Evolutionary conservation across 164 flowering plant genomes (phyloP).

Genomic region (Nymphaea colorata): DNA sequence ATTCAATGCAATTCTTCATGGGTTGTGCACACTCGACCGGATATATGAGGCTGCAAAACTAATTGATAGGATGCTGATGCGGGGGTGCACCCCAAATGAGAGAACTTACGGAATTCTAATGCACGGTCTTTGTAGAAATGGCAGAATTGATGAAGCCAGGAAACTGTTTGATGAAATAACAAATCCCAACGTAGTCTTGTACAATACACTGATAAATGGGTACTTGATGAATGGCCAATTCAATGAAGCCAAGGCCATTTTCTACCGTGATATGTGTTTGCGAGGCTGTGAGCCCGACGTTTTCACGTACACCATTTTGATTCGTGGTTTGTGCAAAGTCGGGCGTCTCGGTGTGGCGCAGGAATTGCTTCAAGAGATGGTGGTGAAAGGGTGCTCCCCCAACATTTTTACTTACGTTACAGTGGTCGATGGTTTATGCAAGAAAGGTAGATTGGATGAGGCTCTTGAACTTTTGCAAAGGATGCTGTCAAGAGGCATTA

Average conservation of each 20-base stretch:
- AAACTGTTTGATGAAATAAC: slow-evolving; percentile 47
- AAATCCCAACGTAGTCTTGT: slow-evolving; percentile 40
- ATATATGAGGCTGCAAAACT: slow-evolving; percentile 61
- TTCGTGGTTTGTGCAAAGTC: slow-evolving; percentile 60
- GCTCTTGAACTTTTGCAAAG: slow-evolving; percentile 26
- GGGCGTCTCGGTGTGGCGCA: slow-evolving; percentile 47
- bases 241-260: slow-evolving; percentile 49
- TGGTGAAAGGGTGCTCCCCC: slow-evolving; percentile 43
- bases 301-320: slow-evolving; percentile 50
- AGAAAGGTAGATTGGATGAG: slow-evolving; percentile 43
- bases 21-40: slow-evolving; percentile 46
- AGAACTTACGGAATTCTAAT: slow-evolving; percentile 63
- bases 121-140: slow-evolving; percentile 54
- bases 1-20: slow-evolving; percentile 57
- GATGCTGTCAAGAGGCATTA: slow-evolving; percentile 45
- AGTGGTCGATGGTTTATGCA: slow-evolving; percentile 69
- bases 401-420: slow-evolving; percentile 58
- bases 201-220: slow-evolving; percentile 71
- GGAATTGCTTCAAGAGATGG: slow-evolving; percentile 49
- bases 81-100: slow-evolving; percentile 56
- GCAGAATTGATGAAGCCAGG: slow-evolving; percentile 64
- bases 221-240: slow-evolving; percentile 42
- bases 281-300: slow-evolving; percentile 50
- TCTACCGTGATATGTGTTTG: slow-evolving; percentile 30
- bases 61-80: slow-evolving; percentile 71